Conservation (phyloP, 176 grass and related monocot genomes). For the Miscanthus lutarioriparius region DNA sequence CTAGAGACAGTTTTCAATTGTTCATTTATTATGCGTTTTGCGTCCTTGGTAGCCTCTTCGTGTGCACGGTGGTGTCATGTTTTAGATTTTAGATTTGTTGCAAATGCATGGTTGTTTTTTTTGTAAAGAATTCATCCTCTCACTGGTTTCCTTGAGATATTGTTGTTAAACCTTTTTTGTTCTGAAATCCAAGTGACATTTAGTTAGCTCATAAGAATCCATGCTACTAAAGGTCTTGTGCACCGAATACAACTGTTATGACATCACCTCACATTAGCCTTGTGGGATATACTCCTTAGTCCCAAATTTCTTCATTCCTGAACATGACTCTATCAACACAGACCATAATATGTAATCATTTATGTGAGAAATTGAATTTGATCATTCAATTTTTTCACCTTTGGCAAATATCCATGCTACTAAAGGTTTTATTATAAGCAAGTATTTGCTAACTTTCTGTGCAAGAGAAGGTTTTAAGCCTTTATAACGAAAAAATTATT, state of each 20-base stretch:
- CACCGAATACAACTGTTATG: neutral
- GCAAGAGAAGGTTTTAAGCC: neutral
- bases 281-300: neutral
- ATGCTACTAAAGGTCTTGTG: neutral
- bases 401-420: neutral
- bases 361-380: neutral
- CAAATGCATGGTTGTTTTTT: neutral
- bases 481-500: neutral
- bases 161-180: neutral
- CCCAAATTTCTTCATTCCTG: neutral
- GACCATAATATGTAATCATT: neutral
- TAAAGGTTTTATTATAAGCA: conserved; percentile 20
- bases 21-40: neutral
- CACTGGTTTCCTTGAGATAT: neutral
- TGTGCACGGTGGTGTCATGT: neutral
- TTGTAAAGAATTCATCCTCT: neutral
- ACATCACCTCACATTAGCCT: neutral
- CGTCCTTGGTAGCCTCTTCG: neutral
- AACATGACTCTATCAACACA: neutral
- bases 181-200: neutral
- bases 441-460: neutral
- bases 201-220: neutral
- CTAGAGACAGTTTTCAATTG: neutral
- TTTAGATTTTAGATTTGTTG: neutral
- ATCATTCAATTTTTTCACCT: neutral